Evolutionary conservation across 2,329 filamentous ascomycete species (phyloP).

Genomic region (Cryphonectria parasitica): DNA sequence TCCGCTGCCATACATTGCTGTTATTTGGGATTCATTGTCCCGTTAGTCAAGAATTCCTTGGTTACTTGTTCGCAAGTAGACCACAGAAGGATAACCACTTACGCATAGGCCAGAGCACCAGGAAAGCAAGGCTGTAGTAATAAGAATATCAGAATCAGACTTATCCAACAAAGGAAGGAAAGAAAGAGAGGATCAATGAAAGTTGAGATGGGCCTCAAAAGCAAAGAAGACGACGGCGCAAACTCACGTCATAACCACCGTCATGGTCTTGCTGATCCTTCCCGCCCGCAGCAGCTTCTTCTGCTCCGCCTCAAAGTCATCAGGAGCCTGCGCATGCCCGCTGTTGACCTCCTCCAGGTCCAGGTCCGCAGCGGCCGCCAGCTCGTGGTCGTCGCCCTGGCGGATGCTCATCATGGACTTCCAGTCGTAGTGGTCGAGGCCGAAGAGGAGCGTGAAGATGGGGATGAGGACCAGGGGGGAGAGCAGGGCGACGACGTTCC

Average conservation of each 20-base stretch:
- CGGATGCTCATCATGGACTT: constrained; percentile 79
- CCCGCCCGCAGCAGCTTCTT: constrained; percentile 38
- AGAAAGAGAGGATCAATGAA: neutral
- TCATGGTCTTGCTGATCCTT: constrained; percentile 40
- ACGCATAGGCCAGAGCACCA: constrained; percentile 87
- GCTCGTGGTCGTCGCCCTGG: constrained; percentile 75
- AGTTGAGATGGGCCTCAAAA: too few relatives aligned
- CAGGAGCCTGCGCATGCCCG: constrained; percentile 38
- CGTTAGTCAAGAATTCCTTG: neutral
- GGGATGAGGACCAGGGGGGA: constrained; percentile 77
- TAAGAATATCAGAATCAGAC: neutral
- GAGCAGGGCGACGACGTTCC: constrained; percentile 82
- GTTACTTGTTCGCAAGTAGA: neutral
- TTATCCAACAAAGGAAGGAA: constrained; percentile 20
- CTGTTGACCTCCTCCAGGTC: constrained; percentile 68
- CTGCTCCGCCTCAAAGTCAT: constrained; percentile 48
- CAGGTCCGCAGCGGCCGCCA: constrained; percentile 64
- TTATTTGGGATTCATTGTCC: neutral
- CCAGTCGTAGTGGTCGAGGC: constrained; percentile 84
- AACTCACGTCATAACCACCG: constrained; percentile 39
- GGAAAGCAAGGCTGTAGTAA: constrained; percentile 63
- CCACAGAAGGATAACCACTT: neutral
- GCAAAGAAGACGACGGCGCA: constrained; percentile 7
- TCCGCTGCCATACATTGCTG: constrained; percentile 74
- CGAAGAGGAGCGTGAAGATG: constrained; percentile 71